Evolutionary conservation across 1,284 basidiomycete genomes (phyloP), one percentile per base, ranked within the genome.

Genomic region (Sporisorium sorghi): DNA sequence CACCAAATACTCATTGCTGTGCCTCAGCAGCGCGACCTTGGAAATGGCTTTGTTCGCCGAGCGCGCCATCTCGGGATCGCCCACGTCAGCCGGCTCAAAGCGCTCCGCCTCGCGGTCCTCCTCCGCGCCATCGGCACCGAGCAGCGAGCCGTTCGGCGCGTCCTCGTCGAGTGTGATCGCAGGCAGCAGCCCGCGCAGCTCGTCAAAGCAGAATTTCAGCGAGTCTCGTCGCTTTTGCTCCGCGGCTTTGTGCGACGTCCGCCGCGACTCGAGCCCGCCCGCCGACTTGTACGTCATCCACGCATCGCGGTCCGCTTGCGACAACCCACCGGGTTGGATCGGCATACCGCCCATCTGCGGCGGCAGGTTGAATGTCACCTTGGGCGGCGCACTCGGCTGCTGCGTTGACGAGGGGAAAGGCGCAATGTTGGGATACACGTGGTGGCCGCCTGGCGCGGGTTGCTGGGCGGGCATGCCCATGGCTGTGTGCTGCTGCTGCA

Each of bases 171-270:
- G 69, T 5, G 76, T 75, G 53, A 84, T 84, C 28, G 73, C 77
- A 0, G 96, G 96, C 0, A 99, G 88, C 14, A 98, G 87, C 9
- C 88, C 86, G 14, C 96, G 92, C 12, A 99, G 88, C 73, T 97
- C 94, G 85, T 99, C 96, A 83, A 96, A 99, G 17, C 93, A 94
- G 11, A 91, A 91, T 86, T 99, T 99, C 75, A 99, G 89, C 39
- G 92, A 93, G 85, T 99, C 96, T 5, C 96, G 90, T 21, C 96
- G 90, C 84, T 97, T 96, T 84, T 99, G 96, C 85, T 99, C 96
- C 0, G 96, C 96, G 1, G 92, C 93, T 85, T 98, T 98, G 86
- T 99, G 96, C 0, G 94, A 95, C 0, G 92, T 92, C 82, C 94
- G 93, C 61, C 92, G 89, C n/a, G 88, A 83, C 48, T 86, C 86